phyloP scores from a whole-genome alignment of 2,329 filamentous ascomycete species.

The Neurospora sp. region DNA sequence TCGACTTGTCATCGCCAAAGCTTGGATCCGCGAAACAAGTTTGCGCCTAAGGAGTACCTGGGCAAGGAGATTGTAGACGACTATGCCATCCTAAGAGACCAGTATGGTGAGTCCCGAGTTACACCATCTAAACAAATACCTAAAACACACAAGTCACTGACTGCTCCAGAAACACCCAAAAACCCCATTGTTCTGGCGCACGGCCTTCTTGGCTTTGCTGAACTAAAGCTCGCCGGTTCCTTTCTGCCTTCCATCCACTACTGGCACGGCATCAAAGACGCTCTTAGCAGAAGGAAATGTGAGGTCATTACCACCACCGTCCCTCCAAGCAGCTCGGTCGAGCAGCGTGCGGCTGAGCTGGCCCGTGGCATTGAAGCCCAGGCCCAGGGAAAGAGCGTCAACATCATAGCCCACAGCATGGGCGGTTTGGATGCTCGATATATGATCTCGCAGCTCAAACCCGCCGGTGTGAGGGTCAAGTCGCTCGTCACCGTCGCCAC shows the following conservation, averaged over 20 bases:
- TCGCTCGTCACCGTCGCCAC: constrained; percentile 47
- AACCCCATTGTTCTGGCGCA: constrained; percentile 57
- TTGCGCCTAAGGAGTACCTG: constrained; percentile 4
- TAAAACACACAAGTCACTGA: constrained; percentile 7
- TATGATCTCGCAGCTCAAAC: constrained; percentile 50
- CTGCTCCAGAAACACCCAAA: constrained; percentile 39
- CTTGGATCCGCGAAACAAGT: background rate
- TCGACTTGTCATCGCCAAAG: background rate
- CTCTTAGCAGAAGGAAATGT: constrained; percentile 41
- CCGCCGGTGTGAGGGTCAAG: constrained; percentile 35
- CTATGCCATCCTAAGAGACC: constrained; percentile 15
- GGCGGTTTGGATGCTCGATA: constrained; percentile 56
- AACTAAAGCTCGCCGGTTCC: constrained; percentile 39
- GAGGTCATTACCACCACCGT: constrained; percentile 52
- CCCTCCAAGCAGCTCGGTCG: constrained; percentile 51
- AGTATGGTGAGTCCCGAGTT: constrained; percentile 11
- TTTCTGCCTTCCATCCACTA: constrained; percentile 49
- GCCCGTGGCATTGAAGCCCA: constrained; percentile 40
- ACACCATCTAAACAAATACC: constrained; percentile 3
- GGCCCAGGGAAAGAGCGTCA: constrained; percentile 50
- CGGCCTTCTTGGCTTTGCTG: constrained; percentile 54
- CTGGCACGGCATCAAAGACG: constrained; percentile 55
- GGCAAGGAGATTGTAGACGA: constrained; percentile 16
- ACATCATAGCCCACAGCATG: constrained; percentile 66
- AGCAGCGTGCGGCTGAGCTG: constrained; percentile 49